Base-by-base conservation (phyloP, 2,329 filamentous ascomycete genomes). In the Emmonsia crescens region DNA sequence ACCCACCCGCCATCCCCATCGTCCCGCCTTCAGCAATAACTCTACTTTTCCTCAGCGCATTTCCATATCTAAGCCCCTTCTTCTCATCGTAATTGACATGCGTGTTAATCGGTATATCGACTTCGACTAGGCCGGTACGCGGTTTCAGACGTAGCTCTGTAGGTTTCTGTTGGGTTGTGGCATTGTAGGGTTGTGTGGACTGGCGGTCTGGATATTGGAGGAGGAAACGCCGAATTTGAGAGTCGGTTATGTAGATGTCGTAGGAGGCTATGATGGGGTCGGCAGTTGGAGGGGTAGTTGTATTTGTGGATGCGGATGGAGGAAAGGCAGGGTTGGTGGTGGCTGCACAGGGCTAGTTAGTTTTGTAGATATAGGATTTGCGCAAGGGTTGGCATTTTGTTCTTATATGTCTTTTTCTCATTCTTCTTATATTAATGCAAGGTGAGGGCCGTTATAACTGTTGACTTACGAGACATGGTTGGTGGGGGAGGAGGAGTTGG, bases 31-130 rank as follows among this genome's bases (percentile, higher is more conserved):
- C 80, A 60, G 85, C 80, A 48, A 76, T 69, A 36, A 75, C 72
- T 27, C 75, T 73, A 59, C 78, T 81, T 67, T 83, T 83, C 63
- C 80, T 77, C 65, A 97, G 78, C 1, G 89, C 85, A 69, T 89
- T 85, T 21, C 92, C 94, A 84, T 91, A 97, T 66, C 84, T 82
- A 59, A 94, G 77, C 56, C 91, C 93, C 77, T 93, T 91, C 66
- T 84, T 83, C 66, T 87, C 83, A 77, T 97, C 91, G 79, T 96
- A 97, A 71, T 89, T 87, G 61, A 78, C 73, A 56, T 80, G 79
- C 64, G 85, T 86, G 78, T 86, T 85, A 68, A 96, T 80, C 4
- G 91, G 90, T n/a, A 96, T 83, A 73, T 99, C 94, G 59, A 97
- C 81, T 76, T 99, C 94, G 61, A 96, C 80, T 77, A 96, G 89